Percentiles rank a stretch among this genome's conserved stretches.
These are phyloP conservation scores for Collybia nuda DNA, from an alignment of 768 basidiomycete species.

Conservation along the genomic window DNA sequence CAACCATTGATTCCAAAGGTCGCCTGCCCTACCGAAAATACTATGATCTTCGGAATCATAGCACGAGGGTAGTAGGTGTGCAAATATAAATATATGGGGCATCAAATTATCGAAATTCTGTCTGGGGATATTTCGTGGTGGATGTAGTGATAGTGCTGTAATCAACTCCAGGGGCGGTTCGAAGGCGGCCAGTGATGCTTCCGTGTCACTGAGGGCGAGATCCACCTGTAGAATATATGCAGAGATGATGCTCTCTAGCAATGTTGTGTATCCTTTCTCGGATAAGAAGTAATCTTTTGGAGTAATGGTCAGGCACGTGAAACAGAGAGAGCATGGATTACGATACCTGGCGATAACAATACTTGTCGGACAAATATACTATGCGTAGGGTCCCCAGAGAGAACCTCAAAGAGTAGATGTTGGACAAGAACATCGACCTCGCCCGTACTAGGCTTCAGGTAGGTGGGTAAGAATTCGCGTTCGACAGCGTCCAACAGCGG, in stretches of 20 bases:
- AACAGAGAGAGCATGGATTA: neutral
- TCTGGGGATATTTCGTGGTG: constrained; percentile 11
- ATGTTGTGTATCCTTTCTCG: constrained; percentile 26
- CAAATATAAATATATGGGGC: constrained; percentile 47
- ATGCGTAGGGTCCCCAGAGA: constrained; percentile 27
- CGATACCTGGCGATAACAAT: constrained; percentile 38
- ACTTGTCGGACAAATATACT: constrained; percentile 36
- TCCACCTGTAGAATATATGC: constrained; percentile 36
- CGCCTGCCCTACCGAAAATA: constrained; percentile 24
- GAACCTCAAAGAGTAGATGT: constrained; percentile 34
- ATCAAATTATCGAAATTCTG: constrained; percentile 25
- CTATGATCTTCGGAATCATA: constrained; percentile 14
- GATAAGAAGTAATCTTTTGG: constrained; percentile 35
- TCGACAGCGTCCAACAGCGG: constrained; percentile 42
- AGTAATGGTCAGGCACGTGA: constrained; percentile 8
- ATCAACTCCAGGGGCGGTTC: constrained; percentile 32
- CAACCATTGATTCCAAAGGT: constrained; percentile 35
- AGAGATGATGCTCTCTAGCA: constrained; percentile 30
- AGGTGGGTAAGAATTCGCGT: constrained; percentile 36
- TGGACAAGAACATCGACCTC: constrained; percentile 47
- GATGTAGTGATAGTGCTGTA: constrained; percentile 21
- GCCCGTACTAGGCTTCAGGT: constrained; percentile 40
- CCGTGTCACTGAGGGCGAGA: constrained; percentile 26
- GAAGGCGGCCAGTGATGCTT: constrained; percentile 18
- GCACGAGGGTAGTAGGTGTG: constrained; percentile 43